phyloP scores from a whole-genome alignment of 345 rosid genomes.

The Salix purpurea region DNA sequence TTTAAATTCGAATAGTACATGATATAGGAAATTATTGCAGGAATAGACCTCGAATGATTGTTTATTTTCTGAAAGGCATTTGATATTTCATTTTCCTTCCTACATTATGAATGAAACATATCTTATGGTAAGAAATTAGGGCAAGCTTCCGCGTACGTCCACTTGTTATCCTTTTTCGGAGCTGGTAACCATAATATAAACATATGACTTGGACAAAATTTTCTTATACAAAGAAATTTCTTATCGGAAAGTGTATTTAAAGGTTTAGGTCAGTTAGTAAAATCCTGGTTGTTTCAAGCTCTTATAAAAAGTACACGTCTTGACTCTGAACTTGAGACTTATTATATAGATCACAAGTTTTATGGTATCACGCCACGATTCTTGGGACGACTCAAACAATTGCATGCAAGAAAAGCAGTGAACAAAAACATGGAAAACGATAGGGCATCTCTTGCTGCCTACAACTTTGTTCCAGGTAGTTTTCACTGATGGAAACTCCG shows the following conservation, averaged over 20 bases:
- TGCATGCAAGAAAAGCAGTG: not conserved
- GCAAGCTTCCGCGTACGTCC: not conserved
- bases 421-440: not conserved
- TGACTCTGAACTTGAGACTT: no score
- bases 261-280: fast-evolving
- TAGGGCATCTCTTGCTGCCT: constrained; percentile 7
- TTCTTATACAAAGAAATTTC: no score
- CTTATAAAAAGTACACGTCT: fast-evolving
- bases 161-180: not conserved
- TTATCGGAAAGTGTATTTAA: fast-evolving
- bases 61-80: not conserved
- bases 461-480: not conserved
- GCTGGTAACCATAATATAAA: not conserved
- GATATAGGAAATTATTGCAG: no score
- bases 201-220: not conserved
- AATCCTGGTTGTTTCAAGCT: fast-evolving
- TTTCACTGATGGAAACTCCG: constrained; percentile 13
- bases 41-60: not conserved
- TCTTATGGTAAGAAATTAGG: not conserved
- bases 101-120: not conserved
- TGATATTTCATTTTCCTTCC: not conserved
- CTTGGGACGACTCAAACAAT: not conserved
- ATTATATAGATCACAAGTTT: fast-evolving
- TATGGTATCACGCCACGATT: fast-evolving
- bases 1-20: no score